A percentile compares a stretch with the other conserved stretches of the same genome.
These are phyloP conservation scores for Glaciozyma martinii DNA, from an alignment of 768 basidiomycete genomes.

Conservation along the genomic window DNA sequence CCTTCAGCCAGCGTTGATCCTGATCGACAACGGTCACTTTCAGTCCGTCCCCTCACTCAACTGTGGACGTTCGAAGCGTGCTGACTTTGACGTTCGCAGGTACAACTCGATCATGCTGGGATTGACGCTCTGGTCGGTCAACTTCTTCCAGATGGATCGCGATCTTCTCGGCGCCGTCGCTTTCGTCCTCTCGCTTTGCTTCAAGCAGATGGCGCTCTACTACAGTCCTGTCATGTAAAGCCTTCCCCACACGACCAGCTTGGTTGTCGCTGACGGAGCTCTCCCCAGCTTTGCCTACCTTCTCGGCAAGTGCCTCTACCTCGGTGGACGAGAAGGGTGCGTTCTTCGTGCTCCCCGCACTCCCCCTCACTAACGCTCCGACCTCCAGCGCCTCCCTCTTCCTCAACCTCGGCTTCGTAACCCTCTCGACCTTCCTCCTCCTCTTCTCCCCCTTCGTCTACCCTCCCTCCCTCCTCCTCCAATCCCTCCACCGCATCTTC, in stretches of 20 bases:
- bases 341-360: neutral
- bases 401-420: conserved; percentile 56
- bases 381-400: conserved; percentile 53
- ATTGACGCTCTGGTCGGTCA: conserved; percentile 48
- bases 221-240: conserved; percentile 69
- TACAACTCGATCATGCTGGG: conserved; percentile 93
- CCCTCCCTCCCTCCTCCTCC: conserved; percentile 46
- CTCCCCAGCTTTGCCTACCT: conserved; percentile 60
- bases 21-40: conserved; percentile 89
- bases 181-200: conserved; percentile 76
- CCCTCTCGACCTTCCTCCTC: conserved; percentile 54
- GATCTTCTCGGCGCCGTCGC: conserved; percentile 68
- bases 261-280: neutral
- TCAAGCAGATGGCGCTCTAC: conserved; percentile 95
- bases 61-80: neutral
- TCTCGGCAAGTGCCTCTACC: conserved; percentile 75
- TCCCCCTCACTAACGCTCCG: conserved; percentile 44
- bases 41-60: conserved; percentile 44
- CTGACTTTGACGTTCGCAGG: conserved; percentile 16
- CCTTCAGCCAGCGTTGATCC: conserved; percentile 69
- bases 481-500: conserved; percentile 72
- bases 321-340: conserved; percentile 64
- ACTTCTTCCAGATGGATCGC: conserved; percentile 57
- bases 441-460: conserved; percentile 68
- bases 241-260: too few species aligned